A percentile compares a stretch with the other conserved stretches of the same genome.
phyloP scores from a whole-genome alignment of 768 basidiomycete species.

The Leccinellum albellum region DNA sequence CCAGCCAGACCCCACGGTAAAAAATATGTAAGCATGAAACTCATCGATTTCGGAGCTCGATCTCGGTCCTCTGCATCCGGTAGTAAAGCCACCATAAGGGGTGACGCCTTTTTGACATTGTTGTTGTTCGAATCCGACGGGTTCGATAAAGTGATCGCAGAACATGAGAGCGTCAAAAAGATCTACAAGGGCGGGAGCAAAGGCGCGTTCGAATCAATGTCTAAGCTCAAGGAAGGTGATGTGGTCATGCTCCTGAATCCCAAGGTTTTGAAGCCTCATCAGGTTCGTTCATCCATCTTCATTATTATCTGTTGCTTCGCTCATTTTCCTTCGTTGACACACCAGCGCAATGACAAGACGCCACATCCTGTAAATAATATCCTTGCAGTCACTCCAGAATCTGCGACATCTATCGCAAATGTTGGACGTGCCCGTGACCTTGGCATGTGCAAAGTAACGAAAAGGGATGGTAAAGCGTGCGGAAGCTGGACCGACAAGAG shows the following conservation, averaged over 20 bases:
- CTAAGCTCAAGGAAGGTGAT: conserved; percentile 83
- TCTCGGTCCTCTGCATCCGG: conserved; percentile 52
- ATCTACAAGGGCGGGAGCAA: conserved; percentile 85
- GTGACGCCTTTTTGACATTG: conserved; percentile 80
- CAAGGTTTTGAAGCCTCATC: conserved; percentile 78
- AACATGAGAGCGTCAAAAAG: conserved; percentile 52
- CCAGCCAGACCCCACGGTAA: conserved; percentile 50
- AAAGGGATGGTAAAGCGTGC: conserved; percentile 78
- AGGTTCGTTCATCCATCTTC: conserved; percentile 45
- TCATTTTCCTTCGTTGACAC: not conserved
- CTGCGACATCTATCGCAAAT: conserved; percentile 72
- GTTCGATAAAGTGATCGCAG: conserved; percentile 52
- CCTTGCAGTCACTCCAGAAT: conserved; percentile 83
- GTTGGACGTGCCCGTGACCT: conserved; percentile 87
- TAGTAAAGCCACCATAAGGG: conserved; percentile 58
- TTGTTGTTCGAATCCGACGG: conserved; percentile 86
- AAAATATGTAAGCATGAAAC: conserved; percentile 83
- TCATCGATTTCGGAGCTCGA: conserved; percentile 75
- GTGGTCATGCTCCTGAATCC: conserved; percentile 91
- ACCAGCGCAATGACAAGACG: conserved; percentile 36
- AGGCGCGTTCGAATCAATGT: conserved; percentile 87
- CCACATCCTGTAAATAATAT: conserved; percentile 81
- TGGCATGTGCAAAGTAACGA: conserved; percentile 75
- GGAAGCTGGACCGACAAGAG: conserved; percentile 91
- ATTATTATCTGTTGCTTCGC: not conserved